These are phyloP conservation scores for Colletotrichum camelliae DNA, from an alignment of 2,329 filamentous ascomycete species.

Conservation along the genomic window DNA sequence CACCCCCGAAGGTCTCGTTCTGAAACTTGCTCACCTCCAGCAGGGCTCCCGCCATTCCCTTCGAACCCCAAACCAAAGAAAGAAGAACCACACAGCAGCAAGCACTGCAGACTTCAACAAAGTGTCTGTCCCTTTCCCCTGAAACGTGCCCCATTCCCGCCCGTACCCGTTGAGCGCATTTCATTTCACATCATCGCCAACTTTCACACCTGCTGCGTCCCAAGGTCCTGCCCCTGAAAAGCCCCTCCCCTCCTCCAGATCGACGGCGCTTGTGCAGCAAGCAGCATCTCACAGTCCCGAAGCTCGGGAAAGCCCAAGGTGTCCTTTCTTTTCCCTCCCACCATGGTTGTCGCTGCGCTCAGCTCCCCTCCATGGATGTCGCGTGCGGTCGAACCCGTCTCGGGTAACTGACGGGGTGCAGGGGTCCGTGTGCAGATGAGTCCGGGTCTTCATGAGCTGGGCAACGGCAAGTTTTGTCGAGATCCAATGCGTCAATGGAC, in stretches of 20 bases:
- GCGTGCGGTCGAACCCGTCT: slow-evolving; percentile 17
- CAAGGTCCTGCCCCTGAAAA: neutral
- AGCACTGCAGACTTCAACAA: neutral
- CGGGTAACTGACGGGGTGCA: neutral
- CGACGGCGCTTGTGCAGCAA: slow-evolving; percentile 16
- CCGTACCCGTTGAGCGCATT: slow-evolving; percentile 12
- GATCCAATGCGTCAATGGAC: neutral
- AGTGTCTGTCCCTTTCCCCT: neutral
- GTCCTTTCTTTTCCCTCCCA: neutral
- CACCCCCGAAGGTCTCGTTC: slow-evolving; percentile 9
- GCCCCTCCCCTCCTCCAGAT: slow-evolving; percentile 12
- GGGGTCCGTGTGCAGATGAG: neutral
- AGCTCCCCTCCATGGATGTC: neutral
- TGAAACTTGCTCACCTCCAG: slow-evolving; percentile 24
- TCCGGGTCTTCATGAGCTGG: neutral
- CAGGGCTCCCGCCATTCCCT: neutral
- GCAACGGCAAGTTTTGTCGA: neutral
- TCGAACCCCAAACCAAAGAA: neutral
- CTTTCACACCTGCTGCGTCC: neutral
- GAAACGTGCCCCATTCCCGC: slow-evolving; percentile 14
- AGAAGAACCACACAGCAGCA: neutral
- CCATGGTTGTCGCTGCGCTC: neutral
- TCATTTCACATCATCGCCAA: neutral
- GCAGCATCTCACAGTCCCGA: neutral
- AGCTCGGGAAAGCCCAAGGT: slow-evolving; percentile 5